Percentiles rank a stretch among this genome's conserved stretches.
Evolutionary conservation across 2,329 filamentous ascomycete genomes (phyloP).

Genomic region (Fusarium fujikuroi): DNA sequence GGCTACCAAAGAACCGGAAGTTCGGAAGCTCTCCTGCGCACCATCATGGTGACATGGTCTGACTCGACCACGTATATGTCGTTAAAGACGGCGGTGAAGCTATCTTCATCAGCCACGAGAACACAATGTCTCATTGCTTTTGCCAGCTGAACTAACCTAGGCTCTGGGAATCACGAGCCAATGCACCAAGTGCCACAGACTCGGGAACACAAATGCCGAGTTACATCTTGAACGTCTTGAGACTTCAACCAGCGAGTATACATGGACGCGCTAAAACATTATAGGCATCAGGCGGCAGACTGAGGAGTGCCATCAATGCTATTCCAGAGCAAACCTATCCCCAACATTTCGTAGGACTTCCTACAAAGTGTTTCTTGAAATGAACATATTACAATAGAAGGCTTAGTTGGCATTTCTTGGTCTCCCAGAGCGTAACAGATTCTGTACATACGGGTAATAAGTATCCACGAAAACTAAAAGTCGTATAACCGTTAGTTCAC

Average conservation of each 20-base stretch:
- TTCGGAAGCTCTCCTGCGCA: neutral
- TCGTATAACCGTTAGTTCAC: neutral
- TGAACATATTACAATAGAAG: neutral
- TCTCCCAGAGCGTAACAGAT: neutral
- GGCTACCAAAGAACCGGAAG: constrained; percentile 1
- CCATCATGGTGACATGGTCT: neutral
- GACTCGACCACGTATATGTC: neutral
- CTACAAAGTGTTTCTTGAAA: neutral
- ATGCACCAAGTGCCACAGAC: neutral
- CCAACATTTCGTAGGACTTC: neutral
- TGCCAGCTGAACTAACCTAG: neutral
- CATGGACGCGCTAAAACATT: neutral
- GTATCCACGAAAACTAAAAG: neutral
- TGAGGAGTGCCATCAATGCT: no score
- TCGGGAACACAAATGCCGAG: neutral
- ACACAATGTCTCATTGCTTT: neutral
- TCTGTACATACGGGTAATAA: neutral
- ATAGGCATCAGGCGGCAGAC: neutral
- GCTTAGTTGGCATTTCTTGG: neutral
- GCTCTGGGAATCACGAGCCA: neutral
- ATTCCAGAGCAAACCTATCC: no score
- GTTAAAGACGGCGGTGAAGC: neutral
- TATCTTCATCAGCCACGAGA: neutral
- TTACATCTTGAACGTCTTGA: neutral
- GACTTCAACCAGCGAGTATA: neutral